Percentiles rank a stretch among this genome's conserved stretches.
These are phyloP conservation scores for Apium graveolens DNA, from an alignment of 129 eudicot genomes.

Conservation along the genomic window DNA sequence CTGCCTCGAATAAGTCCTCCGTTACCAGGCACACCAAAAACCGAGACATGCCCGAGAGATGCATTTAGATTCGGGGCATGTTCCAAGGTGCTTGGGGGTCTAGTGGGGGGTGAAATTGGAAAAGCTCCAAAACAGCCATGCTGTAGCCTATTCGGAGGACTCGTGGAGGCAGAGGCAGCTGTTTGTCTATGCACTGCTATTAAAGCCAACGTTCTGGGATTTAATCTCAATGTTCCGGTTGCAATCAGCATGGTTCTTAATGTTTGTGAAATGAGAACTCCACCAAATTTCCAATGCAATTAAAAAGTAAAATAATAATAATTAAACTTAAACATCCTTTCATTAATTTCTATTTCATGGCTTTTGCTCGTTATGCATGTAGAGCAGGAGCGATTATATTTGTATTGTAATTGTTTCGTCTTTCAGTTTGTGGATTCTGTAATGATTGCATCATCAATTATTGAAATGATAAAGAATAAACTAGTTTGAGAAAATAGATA, in stretches of 20 bases:
- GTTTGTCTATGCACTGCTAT: slow-evolving; percentile 85
- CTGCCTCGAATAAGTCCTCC: slow-evolving; percentile 7
- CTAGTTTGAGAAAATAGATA: not conserved
- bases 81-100: slow-evolving; percentile 30
- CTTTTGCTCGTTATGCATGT: not conserved
- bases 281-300: slow-evolving; percentile 41
- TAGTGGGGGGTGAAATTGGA: slow-evolving; percentile 37
- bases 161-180: slow-evolving; percentile 72
- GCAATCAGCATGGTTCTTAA: slow-evolving; percentile 55
- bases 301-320: slow-evolving; percentile 15
- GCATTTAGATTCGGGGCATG: slow-evolving; percentile 49
- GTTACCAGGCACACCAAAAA: not conserved
- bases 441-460: not conserved
- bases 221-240: slow-evolving; percentile 47
- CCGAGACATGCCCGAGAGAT: slow-evolving; percentile 49
- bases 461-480: not conserved
- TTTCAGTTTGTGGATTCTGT: not conserved
- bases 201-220: slow-evolving; percentile 64
- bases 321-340: not conserved
- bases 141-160: slow-evolving; percentile 53
- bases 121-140: slow-evolving; percentile 56
- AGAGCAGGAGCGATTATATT: not conserved
- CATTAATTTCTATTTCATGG: not conserved
- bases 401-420: not conserved
- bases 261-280: slow-evolving; percentile 50